phyloP scores from a whole-genome alignment of 352 stramenopile genomes.

The Globisporangium barbulae region DNA sequence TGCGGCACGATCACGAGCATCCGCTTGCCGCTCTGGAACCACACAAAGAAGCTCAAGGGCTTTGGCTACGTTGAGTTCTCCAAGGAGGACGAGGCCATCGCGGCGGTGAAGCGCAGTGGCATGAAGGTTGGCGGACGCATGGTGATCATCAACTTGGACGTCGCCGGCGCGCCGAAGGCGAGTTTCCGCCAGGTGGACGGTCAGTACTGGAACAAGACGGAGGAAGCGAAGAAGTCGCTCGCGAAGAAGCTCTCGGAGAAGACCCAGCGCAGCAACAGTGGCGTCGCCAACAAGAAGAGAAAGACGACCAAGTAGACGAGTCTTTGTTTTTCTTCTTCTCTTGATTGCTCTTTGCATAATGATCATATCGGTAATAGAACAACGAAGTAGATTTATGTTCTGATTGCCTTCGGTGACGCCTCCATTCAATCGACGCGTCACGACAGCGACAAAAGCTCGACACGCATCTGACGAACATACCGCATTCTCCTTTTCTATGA shows the following conservation, averaged over 20 bases:
- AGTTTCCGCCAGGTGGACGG: constrained; percentile 88
- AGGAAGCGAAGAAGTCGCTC: constrained; percentile 79
- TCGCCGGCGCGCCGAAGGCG: constrained; percentile 85
- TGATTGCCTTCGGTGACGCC: background rate
- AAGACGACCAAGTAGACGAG: constrained; percentile 25
- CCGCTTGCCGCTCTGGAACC: constrained; percentile 91
- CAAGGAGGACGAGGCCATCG: constrained; percentile 68
- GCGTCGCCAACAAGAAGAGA: constrained; percentile 38
- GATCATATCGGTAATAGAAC: constrained; percentile 6
- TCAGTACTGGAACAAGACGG: constrained; percentile 87
- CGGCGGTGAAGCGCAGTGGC: constrained; percentile 69
- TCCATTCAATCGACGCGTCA: background rate
- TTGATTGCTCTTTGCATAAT: constrained; percentile 2
- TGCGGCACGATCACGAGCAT: constrained; percentile 92
- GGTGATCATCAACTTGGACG: constrained; percentile 93
- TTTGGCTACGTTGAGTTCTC: constrained; percentile 94
- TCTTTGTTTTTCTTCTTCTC: background rate
- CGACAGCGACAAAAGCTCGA: background rate
- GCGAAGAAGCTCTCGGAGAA: constrained; percentile 73
- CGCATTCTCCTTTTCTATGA: background rate
- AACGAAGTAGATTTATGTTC: constrained; percentile 1
- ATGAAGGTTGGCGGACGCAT: constrained; percentile 88
- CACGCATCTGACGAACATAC: background rate
- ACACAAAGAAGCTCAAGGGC: constrained; percentile 94
- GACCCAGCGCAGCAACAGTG: constrained; percentile 32